Base-by-base conservation (phyloP, 2,329 filamentous ascomycete genomes). In the Colletotrichum plurivorum region DNA sequence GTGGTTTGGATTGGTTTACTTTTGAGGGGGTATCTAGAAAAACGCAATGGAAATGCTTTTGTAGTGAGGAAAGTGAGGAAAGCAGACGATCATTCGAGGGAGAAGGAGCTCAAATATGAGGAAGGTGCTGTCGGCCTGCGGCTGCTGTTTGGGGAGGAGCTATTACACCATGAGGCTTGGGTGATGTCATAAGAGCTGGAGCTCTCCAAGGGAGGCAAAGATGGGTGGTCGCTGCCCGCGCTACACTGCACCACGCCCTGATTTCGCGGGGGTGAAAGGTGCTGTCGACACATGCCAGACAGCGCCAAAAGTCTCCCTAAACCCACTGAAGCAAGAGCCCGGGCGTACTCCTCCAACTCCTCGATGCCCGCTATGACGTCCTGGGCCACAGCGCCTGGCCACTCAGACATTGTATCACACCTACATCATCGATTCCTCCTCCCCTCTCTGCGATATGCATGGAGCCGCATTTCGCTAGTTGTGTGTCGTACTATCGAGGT, bases 321-420 rank as follows among this genome's bases (percentile, higher is more conserved):
- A 52, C 7, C 62, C 62, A 53, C 62, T 36, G 22, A 15, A 20
- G 18, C 7, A 13, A 58, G 43, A 49, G 27, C 18, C n/a, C n/a
- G n/a, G n/a, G n/a, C n/a, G n/a, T n/a, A n/a, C n/a, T n/a, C n/a
- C n/a, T n/a, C n/a, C n/a, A n/a, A n/a, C n/a, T n/a, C n/a, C n/a
- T n/a, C n/a, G n/a, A n/a, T n/a, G n/a, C n/a, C n/a, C 39, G 63
- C 48, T 58, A 69, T 69, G 66, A 69, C 66, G 66, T 69, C 22
- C 51, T 18, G 66, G 66, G 52, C 43, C 51, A 56, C 60, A 39
- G 60, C 52, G 60, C 25, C 39, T 39, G 18, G 39, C 64, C 64
- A 57, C 20, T 54, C 6, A 69, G 63, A 69, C 67, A 67, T 69
- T 61, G 67, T 67, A 67, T 69, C 67, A 69, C 67, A 67, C 56